These are phyloP conservation scores for Ceratocystiopsis brevicomis DNA, from an alignment of 2,329 filamentous ascomycete species.

Conservation along the genomic window DNA sequence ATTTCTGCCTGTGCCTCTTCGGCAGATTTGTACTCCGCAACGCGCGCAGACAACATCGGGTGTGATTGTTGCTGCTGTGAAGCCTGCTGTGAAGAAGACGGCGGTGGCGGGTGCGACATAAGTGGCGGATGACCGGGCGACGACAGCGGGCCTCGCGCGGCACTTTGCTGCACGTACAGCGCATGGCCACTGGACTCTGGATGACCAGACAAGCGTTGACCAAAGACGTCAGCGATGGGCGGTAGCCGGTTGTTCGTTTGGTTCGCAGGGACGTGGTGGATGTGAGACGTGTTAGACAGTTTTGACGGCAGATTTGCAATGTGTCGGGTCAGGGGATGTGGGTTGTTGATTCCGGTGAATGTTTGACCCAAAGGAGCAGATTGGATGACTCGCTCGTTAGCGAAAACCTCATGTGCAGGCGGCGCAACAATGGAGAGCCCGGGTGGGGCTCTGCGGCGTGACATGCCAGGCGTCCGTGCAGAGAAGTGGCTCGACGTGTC, in stretches of 20 bases:
- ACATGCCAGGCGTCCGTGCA: constrained; percentile 55
- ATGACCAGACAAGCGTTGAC: constrained; percentile 51
- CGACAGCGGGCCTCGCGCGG: constrained; percentile 47
- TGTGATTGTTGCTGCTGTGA: constrained; percentile 15
- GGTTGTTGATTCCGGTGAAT: constrained; percentile 76
- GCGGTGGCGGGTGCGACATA: constrained; percentile 13
- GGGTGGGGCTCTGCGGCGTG: constrained; percentile 58
- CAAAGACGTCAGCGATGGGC: constrained; percentile 88
- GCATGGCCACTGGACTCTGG: constrained; percentile 31
- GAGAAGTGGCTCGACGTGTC: constrained; percentile 28
- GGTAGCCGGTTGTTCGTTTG: constrained; percentile 86
- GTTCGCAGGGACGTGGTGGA: constrained; percentile 71
- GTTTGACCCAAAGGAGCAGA: constrained; percentile 88
- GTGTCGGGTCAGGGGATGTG: constrained; percentile 58
- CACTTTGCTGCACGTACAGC: constrained; percentile 44
- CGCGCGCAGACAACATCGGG: constrained; percentile 39
- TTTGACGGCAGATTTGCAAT: constrained; percentile 66
- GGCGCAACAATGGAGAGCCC: constrained; percentile 91
- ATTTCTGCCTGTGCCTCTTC: constrained; percentile 88
- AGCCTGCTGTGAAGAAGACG: constrained; percentile 10
- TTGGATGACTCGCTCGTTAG: constrained; percentile 87
- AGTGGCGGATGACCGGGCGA: constrained; percentile 57
- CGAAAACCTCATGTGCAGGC: constrained; percentile 79
- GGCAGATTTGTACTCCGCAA: constrained; percentile 81
- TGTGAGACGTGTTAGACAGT: constrained; percentile 68